phyloP scores from a whole-genome alignment of 768 basidiomycete genomes.

The Asterophora parasitica region DNA sequence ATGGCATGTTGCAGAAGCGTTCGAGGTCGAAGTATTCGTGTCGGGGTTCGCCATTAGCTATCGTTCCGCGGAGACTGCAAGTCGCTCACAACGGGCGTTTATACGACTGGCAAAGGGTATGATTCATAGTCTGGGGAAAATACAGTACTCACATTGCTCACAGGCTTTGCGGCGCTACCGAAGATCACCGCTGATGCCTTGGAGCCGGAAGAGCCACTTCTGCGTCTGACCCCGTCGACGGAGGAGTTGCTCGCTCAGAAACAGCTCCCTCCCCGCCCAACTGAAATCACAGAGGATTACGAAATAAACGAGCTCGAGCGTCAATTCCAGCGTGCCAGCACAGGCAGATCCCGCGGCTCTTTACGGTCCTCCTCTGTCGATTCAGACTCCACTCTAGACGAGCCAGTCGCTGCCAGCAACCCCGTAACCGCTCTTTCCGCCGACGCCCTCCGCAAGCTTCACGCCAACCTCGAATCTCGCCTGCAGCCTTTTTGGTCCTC shows the following conservation, averaged over 20 bases:
- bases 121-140: not conserved
- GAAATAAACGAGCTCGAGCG: conserved; percentile 54
- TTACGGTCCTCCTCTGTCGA: conserved; percentile 17
- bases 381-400: not conserved
- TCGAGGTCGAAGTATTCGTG: conserved; percentile 68
- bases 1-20: conserved; percentile 36
- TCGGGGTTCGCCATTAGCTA: conserved; percentile 72
- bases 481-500: conserved; percentile 80
- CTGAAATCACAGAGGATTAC: conserved; percentile 56
- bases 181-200: conserved; percentile 40
- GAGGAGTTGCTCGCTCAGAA: conserved; percentile 44
- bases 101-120: conserved; percentile 73
- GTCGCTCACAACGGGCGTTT: conserved; percentile 74
- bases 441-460: conserved; percentile 45
- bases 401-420: conserved; percentile 1
- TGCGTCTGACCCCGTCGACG: conserved; percentile 33
- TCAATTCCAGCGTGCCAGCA: conserved; percentile 36
- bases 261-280: conserved; percentile 50
- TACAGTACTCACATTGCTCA: not conserved
- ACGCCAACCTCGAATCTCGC: conserved; percentile 73
- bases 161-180: conserved; percentile 75
- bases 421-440: conserved; percentile 17
- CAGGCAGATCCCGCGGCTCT: conserved; percentile 16
- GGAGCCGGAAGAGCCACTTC: conserved; percentile 21
- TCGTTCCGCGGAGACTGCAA: conserved; percentile 53